phyloP scores from a whole-genome alignment of 2,329 filamentous ascomycete genomes.

The Penicillium fuscoglaucum region DNA sequence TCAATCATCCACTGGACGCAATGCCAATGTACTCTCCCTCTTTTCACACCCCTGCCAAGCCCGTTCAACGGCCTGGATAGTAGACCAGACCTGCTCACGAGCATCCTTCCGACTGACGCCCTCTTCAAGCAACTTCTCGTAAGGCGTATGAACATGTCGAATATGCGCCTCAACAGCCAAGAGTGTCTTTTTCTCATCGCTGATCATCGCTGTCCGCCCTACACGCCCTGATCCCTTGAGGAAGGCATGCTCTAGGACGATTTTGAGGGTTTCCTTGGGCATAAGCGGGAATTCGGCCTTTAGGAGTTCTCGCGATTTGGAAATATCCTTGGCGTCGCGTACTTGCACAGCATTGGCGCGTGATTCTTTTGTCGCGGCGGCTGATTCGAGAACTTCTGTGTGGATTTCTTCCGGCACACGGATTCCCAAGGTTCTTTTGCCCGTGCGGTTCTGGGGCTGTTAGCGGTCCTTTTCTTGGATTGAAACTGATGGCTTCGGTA shows the following conservation, averaged over 20 bases:
- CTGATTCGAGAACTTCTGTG: constrained; percentile 38
- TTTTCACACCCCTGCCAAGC: constrained; percentile 32
- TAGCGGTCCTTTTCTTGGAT: not conserved
- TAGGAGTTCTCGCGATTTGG: constrained; percentile 31
- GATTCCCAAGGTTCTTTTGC: constrained; percentile 42
- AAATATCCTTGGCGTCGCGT: constrained; percentile 36
- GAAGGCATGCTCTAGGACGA: constrained; percentile 42
- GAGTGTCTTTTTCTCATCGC: constrained; percentile 37
- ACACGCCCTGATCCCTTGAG: constrained; percentile 45
- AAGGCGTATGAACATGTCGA: constrained; percentile 44
- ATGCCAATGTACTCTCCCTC: not conserved
- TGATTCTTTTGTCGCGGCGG: constrained; percentile 41
- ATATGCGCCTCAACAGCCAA: constrained; percentile 48
- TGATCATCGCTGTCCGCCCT: constrained; percentile 35
- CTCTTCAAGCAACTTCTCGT: constrained; percentile 36
- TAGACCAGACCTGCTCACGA: constrained; percentile 34
- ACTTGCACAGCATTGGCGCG: constrained; percentile 43
- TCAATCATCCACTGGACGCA: not conserved
- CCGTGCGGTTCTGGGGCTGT: constrained; percentile 28
- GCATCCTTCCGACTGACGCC: constrained; percentile 32
- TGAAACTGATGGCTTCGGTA: not conserved
- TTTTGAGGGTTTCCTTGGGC: constrained; percentile 34
- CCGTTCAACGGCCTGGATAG: constrained; percentile 30
- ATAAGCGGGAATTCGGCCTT: constrained; percentile 40
- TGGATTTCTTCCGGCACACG: constrained; percentile 45